Conservation (phyloP, 2,329 filamentous ascomycete genomes). For the Pseudogymnoascus sp. region DNA sequence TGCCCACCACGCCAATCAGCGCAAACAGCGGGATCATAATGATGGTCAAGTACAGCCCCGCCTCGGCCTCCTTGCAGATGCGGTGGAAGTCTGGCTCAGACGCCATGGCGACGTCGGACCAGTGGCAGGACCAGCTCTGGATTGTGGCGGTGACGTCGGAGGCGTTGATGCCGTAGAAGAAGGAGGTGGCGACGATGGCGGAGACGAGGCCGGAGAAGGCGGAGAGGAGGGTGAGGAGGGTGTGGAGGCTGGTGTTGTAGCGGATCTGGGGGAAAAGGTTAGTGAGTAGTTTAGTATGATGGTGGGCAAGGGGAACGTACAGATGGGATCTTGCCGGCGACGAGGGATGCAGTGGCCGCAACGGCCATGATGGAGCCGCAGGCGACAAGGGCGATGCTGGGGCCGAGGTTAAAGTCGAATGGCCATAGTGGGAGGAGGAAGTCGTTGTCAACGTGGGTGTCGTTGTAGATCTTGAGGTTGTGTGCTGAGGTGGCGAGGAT, state of each 20-base stretch:
- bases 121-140: slow-evolving; percentile 55
- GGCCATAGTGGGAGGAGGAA: slow-evolving; percentile 51
- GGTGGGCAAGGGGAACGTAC: slow-evolving; percentile 34
- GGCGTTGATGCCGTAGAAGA: slow-evolving; percentile 49
- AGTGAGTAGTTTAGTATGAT: slow-evolving; percentile 8
- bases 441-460: slow-evolving; percentile 40
- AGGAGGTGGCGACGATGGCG: slow-evolving; percentile 43
- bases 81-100: slow-evolving; percentile 45
- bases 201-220: slow-evolving; percentile 38
- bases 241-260: slow-evolving; percentile 24
- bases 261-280: slow-evolving; percentile 31
- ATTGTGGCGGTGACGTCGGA: slow-evolving; percentile 46
- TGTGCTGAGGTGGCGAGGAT: slow-evolving; percentile 47
- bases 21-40: slow-evolving; percentile 49
- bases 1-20: slow-evolving; percentile 33
- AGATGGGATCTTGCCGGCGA: slow-evolving; percentile 39
- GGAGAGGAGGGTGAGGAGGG: slow-evolving; percentile 27
- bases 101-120: slow-evolving; percentile 44
- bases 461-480: slow-evolving; percentile 45
- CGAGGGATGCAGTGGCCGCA: slow-evolving; percentile 40
- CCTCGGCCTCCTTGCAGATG: slow-evolving; percentile 48
- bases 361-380: slow-evolving; percentile 43
- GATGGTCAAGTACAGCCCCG: slow-evolving; percentile 45
- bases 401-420: slow-evolving; percentile 45
- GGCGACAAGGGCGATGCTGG: slow-evolving; percentile 46